Conservation (phyloP, 169 alveolate species). For the Cryptosporidium viatorum region DNA sequence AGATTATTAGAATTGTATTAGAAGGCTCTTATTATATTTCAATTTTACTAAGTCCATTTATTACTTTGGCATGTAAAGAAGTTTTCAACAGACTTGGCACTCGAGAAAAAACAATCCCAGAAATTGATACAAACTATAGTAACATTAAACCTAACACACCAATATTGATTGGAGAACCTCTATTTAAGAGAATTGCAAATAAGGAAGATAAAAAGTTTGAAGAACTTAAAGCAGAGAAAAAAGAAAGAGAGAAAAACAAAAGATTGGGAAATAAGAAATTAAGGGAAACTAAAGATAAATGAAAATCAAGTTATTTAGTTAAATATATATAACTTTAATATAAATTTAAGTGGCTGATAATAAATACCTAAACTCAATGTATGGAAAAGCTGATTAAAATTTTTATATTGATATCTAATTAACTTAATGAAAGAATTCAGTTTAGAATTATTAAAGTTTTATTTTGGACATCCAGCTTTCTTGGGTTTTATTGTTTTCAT, state of each 20-base stretch:
- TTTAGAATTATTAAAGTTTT: background rate
- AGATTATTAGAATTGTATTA: constrained; percentile 86
- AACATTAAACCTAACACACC: constrained; percentile 28
- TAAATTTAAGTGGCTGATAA: background rate
- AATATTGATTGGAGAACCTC: constrained; percentile 49
- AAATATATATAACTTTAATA: background rate
- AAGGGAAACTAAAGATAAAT: background rate
- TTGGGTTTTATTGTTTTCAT: background rate
- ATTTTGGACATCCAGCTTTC: background rate
- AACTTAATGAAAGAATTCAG: background rate
- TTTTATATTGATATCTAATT: background rate
- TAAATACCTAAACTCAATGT: background rate
- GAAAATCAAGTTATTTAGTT: background rate
- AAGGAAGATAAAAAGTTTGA: constrained; percentile 19
- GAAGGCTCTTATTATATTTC: constrained; percentile 90
- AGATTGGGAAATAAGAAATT: background rate
- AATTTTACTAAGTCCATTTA: constrained; percentile 87
- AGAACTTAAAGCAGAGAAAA: constrained; percentile 45
- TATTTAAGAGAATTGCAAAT: constrained; percentile 23
- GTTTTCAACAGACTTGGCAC: constrained; percentile 85
- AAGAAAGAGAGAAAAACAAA: constrained; percentile 13
- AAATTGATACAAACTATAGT: background rate
- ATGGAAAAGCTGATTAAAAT: background rate
- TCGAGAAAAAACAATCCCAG: constrained; percentile 29
- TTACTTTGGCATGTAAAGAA: constrained; percentile 85